These are phyloP conservation scores for Aspergillus haitiensis DNA, from an alignment of 495 filamentous ascomycete species.

Conservation along the genomic window DNA sequence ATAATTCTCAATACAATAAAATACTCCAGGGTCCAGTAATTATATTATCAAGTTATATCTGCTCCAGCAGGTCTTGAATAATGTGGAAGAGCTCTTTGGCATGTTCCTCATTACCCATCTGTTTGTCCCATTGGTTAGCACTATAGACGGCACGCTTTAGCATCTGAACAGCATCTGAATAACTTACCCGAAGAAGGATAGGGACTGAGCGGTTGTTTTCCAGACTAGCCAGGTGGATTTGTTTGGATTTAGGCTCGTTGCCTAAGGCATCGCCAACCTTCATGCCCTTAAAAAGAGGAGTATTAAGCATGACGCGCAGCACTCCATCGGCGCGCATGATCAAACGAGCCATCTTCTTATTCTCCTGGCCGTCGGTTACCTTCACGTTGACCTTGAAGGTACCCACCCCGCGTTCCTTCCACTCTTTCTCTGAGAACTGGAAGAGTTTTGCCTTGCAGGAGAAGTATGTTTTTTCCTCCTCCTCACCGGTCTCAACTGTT, in stretches of 20 bases:
- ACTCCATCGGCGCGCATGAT: slow-evolving; percentile 87
- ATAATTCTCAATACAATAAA: neutral
- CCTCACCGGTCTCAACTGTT: slow-evolving; percentile 74
- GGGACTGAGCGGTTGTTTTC: slow-evolving; percentile 58
- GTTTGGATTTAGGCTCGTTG: slow-evolving; percentile 52
- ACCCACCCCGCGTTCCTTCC: slow-evolving; percentile 85
- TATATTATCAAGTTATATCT: slow-evolving; percentile 23
- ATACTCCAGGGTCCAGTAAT: neutral
- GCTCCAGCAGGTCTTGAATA: slow-evolving; percentile 37
- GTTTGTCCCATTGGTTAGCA: slow-evolving; percentile 17
- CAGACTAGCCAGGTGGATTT: slow-evolving; percentile 61
- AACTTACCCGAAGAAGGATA: slow-evolving; percentile 69
- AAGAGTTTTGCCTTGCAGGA: slow-evolving; percentile 76
- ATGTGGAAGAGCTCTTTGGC: slow-evolving; percentile 44
- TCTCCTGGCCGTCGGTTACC: slow-evolving; percentile 48
- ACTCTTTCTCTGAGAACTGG: slow-evolving; percentile 67
- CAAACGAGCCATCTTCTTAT: slow-evolving; percentile 62
- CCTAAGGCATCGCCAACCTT: slow-evolving; percentile 61
- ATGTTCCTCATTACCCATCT: slow-evolving; percentile 46
- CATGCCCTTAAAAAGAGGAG: slow-evolving; percentile 70
- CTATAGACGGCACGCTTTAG: neutral
- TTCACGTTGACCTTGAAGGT: slow-evolving; percentile 80
- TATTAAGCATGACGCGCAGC: slow-evolving; percentile 83
- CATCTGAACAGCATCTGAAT: too few species aligned
- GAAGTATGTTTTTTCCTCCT: slow-evolving; percentile 60